phyloP scores from a whole-genome alignment of 805 yeast species.

The Suhomyces sp. region DNA sequence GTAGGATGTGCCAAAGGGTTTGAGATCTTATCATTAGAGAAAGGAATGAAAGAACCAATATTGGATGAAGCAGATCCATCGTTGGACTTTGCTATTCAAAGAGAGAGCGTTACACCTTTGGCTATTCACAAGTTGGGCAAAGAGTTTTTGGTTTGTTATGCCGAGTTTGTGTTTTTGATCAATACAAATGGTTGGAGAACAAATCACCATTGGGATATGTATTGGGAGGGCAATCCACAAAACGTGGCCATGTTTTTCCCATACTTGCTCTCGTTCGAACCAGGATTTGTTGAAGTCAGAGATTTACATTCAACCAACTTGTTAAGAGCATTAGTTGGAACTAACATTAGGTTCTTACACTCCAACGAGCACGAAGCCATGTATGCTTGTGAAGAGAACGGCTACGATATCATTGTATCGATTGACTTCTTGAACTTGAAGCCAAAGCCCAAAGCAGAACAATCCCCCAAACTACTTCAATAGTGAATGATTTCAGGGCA shows the following conservation, averaged over 20 bases:
- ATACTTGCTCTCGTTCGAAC: constrained; percentile 85
- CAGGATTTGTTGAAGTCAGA: constrained; percentile 85
- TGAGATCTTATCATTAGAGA: constrained; percentile 85
- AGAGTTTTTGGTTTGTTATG: constrained; percentile 83
- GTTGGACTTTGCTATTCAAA: constrained; percentile 83
- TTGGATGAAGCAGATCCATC: constrained; percentile 99
- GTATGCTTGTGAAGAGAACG: constrained; percentile 88
- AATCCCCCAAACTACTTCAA: neutral
- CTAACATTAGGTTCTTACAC: constrained; percentile 83
- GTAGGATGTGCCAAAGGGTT: constrained; percentile 96
- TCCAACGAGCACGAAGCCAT: constrained; percentile 89
- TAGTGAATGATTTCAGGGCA: neutral
- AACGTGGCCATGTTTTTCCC: constrained; percentile 93
- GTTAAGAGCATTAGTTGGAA: constrained; percentile 86
- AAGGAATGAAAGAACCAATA: constrained; percentile 80
- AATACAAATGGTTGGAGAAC: constrained; percentile 96
- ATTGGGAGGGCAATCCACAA: constrained; percentile 97
- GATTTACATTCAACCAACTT: constrained; percentile 85
- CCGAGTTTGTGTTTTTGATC: constrained; percentile 92
- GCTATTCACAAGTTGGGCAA: constrained; percentile 82
- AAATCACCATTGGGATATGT: constrained; percentile 86
- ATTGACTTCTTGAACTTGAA: constrained; percentile 78
- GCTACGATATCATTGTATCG: constrained; percentile 88
- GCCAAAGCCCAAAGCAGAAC: constrained; percentile 35
- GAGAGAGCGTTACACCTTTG: constrained; percentile 78